phyloP scores from a whole-genome alignment of 1,284 basidiomycete genomes.

The Malassezia restricta region DNA sequence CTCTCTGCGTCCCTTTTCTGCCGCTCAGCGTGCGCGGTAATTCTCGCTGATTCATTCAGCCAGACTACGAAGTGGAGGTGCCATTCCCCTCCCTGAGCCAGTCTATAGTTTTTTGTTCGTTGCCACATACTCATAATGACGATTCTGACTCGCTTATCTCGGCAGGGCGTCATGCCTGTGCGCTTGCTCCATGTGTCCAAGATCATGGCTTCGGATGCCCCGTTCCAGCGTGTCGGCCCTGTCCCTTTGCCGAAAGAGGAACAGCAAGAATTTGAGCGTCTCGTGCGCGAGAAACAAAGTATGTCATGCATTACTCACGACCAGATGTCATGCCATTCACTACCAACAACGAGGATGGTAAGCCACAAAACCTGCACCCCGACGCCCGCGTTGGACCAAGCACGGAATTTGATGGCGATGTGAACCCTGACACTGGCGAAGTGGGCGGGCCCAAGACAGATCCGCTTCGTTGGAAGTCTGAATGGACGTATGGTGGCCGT shows the following conservation, averaged over 20 bases:
- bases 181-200: no score
- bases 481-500: slow-evolving; percentile 45
- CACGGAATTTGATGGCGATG: slow-evolving; percentile 51
- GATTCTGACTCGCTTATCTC: no score
- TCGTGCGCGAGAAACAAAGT: slow-evolving; percentile 43
- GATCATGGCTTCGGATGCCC: slow-evolving; percentile 1
- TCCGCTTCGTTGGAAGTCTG: slow-evolving; percentile 48
- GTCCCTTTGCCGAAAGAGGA: slow-evolving; percentile 45
- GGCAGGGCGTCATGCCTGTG: no score
- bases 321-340: slow-evolving; percentile 17
- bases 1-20: background rate
- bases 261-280: slow-evolving; percentile 47
- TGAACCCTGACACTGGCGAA: slow-evolving; percentile 53
- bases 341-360: slow-evolving; percentile 1
- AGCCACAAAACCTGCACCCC: slow-evolving; percentile 33
- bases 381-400: slow-evolving; percentile 44
- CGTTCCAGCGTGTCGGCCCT: slow-evolving; percentile 44
- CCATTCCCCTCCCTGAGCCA: no score
- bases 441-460: slow-evolving; percentile 53
- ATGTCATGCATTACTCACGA: slow-evolving; percentile 9
- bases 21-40: slow-evolving; percentile 1
- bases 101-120: no score
- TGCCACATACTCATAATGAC: no score
- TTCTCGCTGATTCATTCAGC: no score
- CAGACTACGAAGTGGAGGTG: no score